Evolutionary conservation across 345 rosid genomes (phyloP).

Genomic region (Orychophragmus violaceus): DNA sequence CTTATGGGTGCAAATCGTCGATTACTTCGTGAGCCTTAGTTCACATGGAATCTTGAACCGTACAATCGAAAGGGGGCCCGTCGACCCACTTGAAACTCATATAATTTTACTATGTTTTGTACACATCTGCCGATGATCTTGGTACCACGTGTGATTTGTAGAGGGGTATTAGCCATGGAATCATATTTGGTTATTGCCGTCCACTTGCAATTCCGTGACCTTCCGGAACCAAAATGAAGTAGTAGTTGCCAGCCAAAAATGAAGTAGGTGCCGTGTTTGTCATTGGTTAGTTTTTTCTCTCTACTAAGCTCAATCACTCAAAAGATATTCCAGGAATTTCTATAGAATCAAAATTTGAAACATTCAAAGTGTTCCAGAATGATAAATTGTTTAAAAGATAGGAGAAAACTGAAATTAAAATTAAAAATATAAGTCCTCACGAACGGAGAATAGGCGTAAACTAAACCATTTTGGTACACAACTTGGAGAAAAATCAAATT

Average conservation of each 20-base stretch:
- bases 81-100: neutral
- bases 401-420: neutral
- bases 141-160: constrained; percentile 2
- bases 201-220: neutral
- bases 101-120: neutral
- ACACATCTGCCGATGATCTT: neutral
- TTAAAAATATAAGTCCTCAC: neutral
- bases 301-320: neutral
- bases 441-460: neutral
- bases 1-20: neutral
- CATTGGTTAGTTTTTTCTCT: neutral
- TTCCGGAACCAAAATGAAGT: neutral
- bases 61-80: neutral
- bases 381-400: neutral
- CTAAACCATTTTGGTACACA: no score
- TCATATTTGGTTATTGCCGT: neutral
- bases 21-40: neutral
- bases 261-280: neutral
- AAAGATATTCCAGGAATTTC: neutral
- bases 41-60: constrained; percentile 5
- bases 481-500: neutral
- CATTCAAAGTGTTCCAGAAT: neutral
- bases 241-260: no score
- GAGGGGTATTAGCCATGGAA: neutral
- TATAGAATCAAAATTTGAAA: neutral